Evolutionary conservation across 441 rosid genomes (phyloP).

Genomic region (Gossypium aridum): DNA sequence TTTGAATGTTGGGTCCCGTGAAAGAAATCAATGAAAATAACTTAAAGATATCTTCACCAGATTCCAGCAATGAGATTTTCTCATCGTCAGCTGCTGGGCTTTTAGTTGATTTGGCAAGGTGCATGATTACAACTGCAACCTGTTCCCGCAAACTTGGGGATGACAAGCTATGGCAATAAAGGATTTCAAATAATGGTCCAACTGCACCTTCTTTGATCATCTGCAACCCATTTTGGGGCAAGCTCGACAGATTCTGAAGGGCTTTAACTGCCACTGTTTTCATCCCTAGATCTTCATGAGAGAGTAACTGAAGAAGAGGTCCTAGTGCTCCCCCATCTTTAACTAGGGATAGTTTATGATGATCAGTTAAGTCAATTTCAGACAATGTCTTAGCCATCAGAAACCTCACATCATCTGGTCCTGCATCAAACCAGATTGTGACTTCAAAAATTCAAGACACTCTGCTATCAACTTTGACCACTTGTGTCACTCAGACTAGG

Average conservation of each 20-base stretch:
- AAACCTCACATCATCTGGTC: slow-evolving; percentile 21
- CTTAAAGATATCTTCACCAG: slow-evolving; percentile 30
- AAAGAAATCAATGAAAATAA: slow-evolving; percentile 31
- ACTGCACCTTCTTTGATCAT: slow-evolving; percentile 31
- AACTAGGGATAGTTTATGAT: slow-evolving; percentile 26
- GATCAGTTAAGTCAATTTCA: slow-evolving; percentile 31
- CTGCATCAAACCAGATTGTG: slow-evolving; percentile 17
- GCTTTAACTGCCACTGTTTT: slow-evolving; percentile 26
- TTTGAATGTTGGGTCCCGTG: slow-evolving; percentile 31
- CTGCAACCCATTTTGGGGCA: slow-evolving; percentile 30
- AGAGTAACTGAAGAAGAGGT: slow-evolving; percentile 28
- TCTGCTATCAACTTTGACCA: not conserved
- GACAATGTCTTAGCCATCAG: slow-evolving; percentile 28
- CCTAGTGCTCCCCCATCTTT: slow-evolving; percentile 27
- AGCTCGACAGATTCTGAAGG: slow-evolving; percentile 28
- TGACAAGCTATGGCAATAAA: slow-evolving; percentile 30
- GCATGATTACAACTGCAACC: slow-evolving; percentile 29
- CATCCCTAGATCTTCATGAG: slow-evolving; percentile 20
- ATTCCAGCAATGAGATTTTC: slow-evolving; percentile 25
- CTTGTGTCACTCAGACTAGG: not conserved
- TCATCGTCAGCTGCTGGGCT: slow-evolving; percentile 12
- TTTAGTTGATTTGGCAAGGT: slow-evolving; percentile 29
- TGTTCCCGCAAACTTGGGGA: slow-evolving; percentile 28
- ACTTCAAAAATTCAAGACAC: slow-evolving; percentile 1
- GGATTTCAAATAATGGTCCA: slow-evolving; percentile 28